These are phyloP conservation scores for Paecilomyces sp. DNA, from an alignment of 2,329 filamentous ascomycete species.

Conservation along the genomic window DNA sequence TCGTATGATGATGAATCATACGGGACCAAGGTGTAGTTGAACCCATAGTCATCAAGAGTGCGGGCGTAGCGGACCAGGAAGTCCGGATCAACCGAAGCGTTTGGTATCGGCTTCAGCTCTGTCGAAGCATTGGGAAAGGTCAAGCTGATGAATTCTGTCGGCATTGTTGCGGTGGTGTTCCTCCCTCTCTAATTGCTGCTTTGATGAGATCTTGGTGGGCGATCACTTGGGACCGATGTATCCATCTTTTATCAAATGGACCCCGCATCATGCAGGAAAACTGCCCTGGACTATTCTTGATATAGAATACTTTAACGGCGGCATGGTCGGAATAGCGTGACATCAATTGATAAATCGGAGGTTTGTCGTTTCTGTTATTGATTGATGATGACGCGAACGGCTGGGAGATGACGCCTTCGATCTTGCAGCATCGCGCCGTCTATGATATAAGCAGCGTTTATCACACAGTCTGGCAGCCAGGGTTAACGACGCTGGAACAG, in stretches of 20 bases:
- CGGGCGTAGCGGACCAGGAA: conserved; percentile 52
- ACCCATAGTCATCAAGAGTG: conserved; percentile 52
- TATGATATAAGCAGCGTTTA: neutral
- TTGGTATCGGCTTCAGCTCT: conserved; percentile 48
- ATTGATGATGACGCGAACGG: neutral
- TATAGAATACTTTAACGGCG: neutral
- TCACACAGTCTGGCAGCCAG: neutral
- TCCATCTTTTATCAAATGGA: neutral
- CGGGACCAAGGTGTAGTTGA: conserved; percentile 57
- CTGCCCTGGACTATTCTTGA: neutral
- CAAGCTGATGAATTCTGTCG: conserved; percentile 51
- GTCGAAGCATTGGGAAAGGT: conserved; percentile 53
- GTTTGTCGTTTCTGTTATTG: neutral
- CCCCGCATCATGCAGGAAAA: neutral
- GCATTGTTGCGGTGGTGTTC: neutral
- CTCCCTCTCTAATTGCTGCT: neutral
- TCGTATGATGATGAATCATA: conserved; percentile 52
- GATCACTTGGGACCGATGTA: neutral
- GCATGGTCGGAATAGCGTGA: neutral
- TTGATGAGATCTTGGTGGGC: neutral
- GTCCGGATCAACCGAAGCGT: conserved; percentile 47
- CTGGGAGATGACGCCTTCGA: neutral
- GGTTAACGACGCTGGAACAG: neutral
- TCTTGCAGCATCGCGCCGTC: neutral
- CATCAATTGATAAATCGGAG: neutral